Base-by-base conservation (phyloP, 441 rosid species). In the Adansonia gregorii region DNA sequence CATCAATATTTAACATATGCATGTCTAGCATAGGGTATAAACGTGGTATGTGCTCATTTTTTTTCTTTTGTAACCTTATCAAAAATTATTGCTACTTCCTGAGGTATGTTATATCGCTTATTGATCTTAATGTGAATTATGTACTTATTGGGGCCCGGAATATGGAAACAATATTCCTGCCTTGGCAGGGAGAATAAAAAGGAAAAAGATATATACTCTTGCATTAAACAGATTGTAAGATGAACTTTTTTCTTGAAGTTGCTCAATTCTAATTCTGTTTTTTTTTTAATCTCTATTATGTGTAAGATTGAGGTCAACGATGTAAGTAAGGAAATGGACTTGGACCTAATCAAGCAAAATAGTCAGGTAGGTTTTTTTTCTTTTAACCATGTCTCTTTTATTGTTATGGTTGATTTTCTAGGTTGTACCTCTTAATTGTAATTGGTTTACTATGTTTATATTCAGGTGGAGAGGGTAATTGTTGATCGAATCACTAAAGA, bases 241-340 rank as follows among this genome's bases (percentile, higher is more conserved):
- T 46, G 58, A 59, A 14, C 39, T 8, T 73, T 56, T 58, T 6
- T 56, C 5, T 17, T 8, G 54, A 45, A 52, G 43, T 35, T 19
- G 49, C 24, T 78, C 51, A 19, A 31, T 15, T 48, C 71, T 70
- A 73, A 17, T 60, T 60, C 41, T 5, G 15, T 19, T 65, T 9
- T 27, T 19, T 79, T 27, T 24, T 31, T 61, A 20, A 20, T 59
- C 60, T 82, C 72, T 78, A 27, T 71, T 46, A 54, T 51, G 66
- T 76, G 71, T 79, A 84, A 97, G 99, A 94, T 97, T 75, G 99
- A 97, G 89, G 93, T 94, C 87, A 90, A 86, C 82, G 99, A 94
- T 82, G 99, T 97, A 79, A 93, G 98, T 85, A 97, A 91, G 89
- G 99, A 97, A 90, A 97, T 97, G 98, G 99, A 97, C 85, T 86